These are phyloP conservation scores for Trichophaea hybrida DNA, from an alignment of 2,329 filamentous ascomycete genomes.

Conservation along the genomic window DNA sequence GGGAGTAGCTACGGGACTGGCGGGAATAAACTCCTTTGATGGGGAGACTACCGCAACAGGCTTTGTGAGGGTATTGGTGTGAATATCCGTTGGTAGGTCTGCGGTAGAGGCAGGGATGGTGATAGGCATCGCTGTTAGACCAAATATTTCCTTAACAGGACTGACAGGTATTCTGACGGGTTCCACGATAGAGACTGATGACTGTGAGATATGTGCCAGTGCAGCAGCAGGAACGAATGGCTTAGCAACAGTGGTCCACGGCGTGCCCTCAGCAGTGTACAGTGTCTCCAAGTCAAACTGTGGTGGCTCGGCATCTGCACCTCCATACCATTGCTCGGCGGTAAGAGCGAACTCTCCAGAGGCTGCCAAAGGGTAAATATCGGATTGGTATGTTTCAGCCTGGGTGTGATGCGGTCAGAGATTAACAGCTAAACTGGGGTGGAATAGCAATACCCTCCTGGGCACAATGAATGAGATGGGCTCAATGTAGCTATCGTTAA, in stretches of 20 bases:
- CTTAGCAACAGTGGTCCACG: conserved; percentile 36
- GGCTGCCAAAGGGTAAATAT: conserved; percentile 80
- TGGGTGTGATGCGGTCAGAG: neutral
- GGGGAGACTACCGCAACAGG: neutral
- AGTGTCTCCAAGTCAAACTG: conserved; percentile 91
- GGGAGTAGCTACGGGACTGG: conserved; percentile 15
- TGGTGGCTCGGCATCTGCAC: conserved; percentile 68
- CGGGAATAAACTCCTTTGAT: conserved; percentile 4
- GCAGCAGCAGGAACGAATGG: conserved; percentile 21
- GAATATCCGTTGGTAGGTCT: neutral
- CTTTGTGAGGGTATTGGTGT: neutral
- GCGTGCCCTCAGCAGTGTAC: conserved; percentile 43
- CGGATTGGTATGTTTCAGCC: conserved; percentile 65
- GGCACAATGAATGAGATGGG: conserved; percentile 96
- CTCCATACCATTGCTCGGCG: conserved; percentile 68
- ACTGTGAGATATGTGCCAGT: neutral
- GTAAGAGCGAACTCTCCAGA: conserved; percentile 70
- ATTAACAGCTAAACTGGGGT: neutral
- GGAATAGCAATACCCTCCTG: conserved; percentile 46
- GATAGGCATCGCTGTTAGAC: conserved; percentile 5
- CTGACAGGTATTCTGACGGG: neutral
- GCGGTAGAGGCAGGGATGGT: conserved; percentile 11
- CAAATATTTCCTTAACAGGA: conserved; percentile 1
- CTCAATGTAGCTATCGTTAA: conserved; percentile 87
- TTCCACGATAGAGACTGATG: neutral